phyloP scores from a whole-genome alignment of 345 rosid species.

The Gossypium australe region DNA sequence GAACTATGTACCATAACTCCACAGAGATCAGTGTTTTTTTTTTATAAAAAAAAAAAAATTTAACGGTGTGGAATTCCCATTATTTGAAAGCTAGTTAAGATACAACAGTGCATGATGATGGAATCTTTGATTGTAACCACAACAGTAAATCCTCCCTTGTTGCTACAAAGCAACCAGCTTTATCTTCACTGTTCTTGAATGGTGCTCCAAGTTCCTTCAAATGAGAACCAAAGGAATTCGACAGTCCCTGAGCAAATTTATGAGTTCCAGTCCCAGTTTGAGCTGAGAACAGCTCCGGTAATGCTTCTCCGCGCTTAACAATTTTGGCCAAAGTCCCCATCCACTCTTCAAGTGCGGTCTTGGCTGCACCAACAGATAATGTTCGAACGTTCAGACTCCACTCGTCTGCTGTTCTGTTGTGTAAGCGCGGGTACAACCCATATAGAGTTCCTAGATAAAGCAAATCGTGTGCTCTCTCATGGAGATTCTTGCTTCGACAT shows the following conservation, averaged over 20 bases:
- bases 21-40: too few relatives aligned
- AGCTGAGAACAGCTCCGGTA: constrained; percentile 70
- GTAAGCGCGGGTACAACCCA: constrained; percentile 73
- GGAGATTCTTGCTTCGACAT: constrained; percentile 48
- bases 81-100: constrained; percentile 13
- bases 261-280: constrained; percentile 85
- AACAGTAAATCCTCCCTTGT: constrained; percentile 60
- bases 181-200: constrained; percentile 57
- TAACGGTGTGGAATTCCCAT: too few relatives aligned
- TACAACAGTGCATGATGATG: constrained; percentile 26
- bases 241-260: constrained; percentile 74
- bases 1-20: too few relatives aligned
- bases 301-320: constrained; percentile 51
- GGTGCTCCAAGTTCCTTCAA: constrained; percentile 61
- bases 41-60: too few relatives aligned
- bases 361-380: constrained; percentile 76
- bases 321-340: constrained; percentile 60
- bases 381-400: constrained; percentile 89
- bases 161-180: constrained; percentile 65
- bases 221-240: constrained; percentile 60
- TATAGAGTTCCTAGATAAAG: constrained; percentile 77
- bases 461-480: constrained; percentile 69
- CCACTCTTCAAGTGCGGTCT: constrained; percentile 89
- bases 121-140: constrained; percentile 63
- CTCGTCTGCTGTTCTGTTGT: constrained; percentile 54